Evolutionary conservation across 768 basidiomycete species (phyloP).

Genomic region (Pisolithus albus): DNA sequence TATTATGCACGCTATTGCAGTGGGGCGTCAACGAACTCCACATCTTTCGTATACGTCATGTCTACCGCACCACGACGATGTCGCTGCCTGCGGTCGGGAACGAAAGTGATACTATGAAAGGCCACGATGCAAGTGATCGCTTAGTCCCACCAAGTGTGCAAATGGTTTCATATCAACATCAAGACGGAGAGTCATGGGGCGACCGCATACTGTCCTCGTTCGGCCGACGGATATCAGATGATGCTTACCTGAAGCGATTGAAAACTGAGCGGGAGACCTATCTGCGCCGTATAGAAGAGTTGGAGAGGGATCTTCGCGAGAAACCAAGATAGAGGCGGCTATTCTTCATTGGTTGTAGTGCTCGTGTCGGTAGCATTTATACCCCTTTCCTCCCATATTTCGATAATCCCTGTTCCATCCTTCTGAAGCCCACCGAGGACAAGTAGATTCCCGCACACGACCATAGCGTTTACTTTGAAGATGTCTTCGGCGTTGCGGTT

Average conservation of each 20-base stretch:
- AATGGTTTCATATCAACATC: slow-evolving; percentile 10
- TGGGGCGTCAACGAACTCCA: slow-evolving; percentile 62
- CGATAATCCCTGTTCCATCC: slow-evolving; percentile 55
- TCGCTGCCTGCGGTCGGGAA: neutral
- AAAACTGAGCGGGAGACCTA: slow-evolving; percentile 50
- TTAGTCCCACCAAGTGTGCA: slow-evolving; percentile 2
- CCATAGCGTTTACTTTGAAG: slow-evolving; percentile 62
- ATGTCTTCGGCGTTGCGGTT: slow-evolving; percentile 35
- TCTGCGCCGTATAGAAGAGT: slow-evolving; percentile 49
- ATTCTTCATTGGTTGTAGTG: neutral
- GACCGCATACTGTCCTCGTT: slow-evolving; percentile 33
- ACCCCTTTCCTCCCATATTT: slow-evolving; percentile 43
- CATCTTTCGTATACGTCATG: slow-evolving; percentile 52
- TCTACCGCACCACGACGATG: slow-evolving; percentile 29
- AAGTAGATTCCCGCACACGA: slow-evolving; percentile 40
- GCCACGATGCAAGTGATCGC: slow-evolving; percentile 1
- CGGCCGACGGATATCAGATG: slow-evolving; percentile 51
- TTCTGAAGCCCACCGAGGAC: slow-evolving; percentile 56
- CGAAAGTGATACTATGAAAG: neutral
- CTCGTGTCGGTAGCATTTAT: neutral
- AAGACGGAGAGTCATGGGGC: slow-evolving; percentile 14
- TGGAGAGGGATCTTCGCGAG: slow-evolving; percentile 36
- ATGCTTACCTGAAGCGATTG: slow-evolving; percentile 60
- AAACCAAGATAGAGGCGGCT: slow-evolving; percentile 6
- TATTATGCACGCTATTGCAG: slow-evolving; percentile 59